A percentile compares a stretch with the other conserved stretches of the same genome.
Conservation (phyloP, 2,329 filamentous ascomycete species). For the Aspergillus sp. region DNA sequence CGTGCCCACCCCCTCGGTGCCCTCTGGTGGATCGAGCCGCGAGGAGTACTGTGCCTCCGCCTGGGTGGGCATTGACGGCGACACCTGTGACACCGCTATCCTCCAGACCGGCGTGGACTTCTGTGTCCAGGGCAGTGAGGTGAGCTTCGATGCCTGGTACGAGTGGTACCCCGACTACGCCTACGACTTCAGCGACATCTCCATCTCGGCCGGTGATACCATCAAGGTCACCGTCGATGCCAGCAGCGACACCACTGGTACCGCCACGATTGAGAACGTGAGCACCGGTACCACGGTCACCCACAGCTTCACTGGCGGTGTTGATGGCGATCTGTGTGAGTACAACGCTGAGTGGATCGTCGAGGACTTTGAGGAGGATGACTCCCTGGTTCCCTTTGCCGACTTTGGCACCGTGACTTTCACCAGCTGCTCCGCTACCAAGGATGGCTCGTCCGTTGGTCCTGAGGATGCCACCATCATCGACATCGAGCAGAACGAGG, state of each 20-base stretch:
- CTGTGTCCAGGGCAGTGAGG: slow-evolving; percentile 43
- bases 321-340: slow-evolving; percentile 54
- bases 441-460: slow-evolving; percentile 32
- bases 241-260: slow-evolving; percentile 45
- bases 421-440: slow-evolving; percentile 40
- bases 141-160: slow-evolving; percentile 60
- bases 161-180: slow-evolving; percentile 62
- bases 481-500: slow-evolving; percentile 47
- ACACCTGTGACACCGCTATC: slow-evolving; percentile 55
- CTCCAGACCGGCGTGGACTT: slow-evolving; percentile 61
- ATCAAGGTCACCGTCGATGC: slow-evolving; percentile 48
- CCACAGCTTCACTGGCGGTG: slow-evolving; percentile 38
- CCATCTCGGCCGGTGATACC: slow-evolving; percentile 46
- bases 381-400: slow-evolving; percentile 47
- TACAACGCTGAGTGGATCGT: slow-evolving; percentile 62
- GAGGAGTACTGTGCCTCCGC: slow-evolving; percentile 44
- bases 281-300: slow-evolving; percentile 43
- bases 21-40: slow-evolving; percentile 20
- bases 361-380: slow-evolving; percentile 43
- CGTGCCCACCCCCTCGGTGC: slow-evolving; percentile 47
- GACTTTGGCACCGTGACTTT: slow-evolving; percentile 55
- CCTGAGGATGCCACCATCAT: slow-evolving; percentile 45
- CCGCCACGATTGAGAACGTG: slow-evolving; percentile 52
- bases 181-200: slow-evolving; percentile 53
- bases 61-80: slow-evolving; percentile 63